phyloP scores from a whole-genome alignment of 2,329 filamentous ascomycete species.

The Aspergillus ochraceoroseus region DNA sequence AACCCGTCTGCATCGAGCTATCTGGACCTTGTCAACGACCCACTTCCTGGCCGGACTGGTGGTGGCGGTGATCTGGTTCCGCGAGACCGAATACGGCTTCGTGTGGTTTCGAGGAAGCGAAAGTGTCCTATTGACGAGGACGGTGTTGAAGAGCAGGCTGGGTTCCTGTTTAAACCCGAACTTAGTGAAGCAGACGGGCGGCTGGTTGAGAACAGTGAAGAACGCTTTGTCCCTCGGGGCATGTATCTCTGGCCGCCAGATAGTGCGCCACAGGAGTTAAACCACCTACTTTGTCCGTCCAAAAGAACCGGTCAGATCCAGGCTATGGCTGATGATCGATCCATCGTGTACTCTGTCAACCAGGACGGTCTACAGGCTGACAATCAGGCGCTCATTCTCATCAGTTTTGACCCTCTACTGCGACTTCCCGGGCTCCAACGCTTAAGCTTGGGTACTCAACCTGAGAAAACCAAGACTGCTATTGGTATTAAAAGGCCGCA shows the following conservation, averaged over 20 bases:
- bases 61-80: constrained; percentile 26
- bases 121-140: constrained; percentile 38
- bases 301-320: constrained; percentile 31
- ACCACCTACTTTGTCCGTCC: constrained; percentile 39
- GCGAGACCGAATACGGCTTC: constrained; percentile 40
- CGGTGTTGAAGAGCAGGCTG: constrained; percentile 22
- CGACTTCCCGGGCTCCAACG: constrained; percentile 25
- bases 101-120: constrained; percentile 42
- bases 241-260: constrained; percentile 42
- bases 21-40: constrained; percentile 44
- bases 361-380: constrained; percentile 20
- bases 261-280: constrained; percentile 36
- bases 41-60: constrained; percentile 17
- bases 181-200: constrained; percentile 23
- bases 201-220: constrained; percentile 35
- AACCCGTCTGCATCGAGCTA: constrained; percentile 40
- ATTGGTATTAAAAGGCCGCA: constrained; percentile 17
- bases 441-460: constrained; percentile 9
- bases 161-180: constrained; percentile 30
- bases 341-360: constrained; percentile 39
- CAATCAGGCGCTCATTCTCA: constrained; percentile 35
- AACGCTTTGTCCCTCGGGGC: constrained; percentile 38
- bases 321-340: constrained; percentile 39
- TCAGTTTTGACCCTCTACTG: constrained; percentile 40
- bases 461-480: constrained; percentile 3